These are phyloP conservation scores for Pseudocercospora fijiensis DNA, from an alignment of 2,329 filamentous ascomycete genomes.

Conservation along the genomic window DNA sequence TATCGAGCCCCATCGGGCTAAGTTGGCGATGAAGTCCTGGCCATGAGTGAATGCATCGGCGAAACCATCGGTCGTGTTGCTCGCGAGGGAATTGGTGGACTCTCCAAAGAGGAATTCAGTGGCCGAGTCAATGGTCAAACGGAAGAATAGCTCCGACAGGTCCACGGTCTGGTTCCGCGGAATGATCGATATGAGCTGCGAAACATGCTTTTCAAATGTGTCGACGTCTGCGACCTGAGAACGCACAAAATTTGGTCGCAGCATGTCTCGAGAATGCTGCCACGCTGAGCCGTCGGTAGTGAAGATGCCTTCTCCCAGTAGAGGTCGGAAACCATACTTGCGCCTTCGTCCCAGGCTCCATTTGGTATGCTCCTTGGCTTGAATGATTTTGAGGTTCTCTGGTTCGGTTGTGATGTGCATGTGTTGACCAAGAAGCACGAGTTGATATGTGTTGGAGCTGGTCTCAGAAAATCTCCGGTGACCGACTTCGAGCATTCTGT, in stretches of 20 bases:
- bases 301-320: constrained; percentile 48
- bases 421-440: constrained; percentile 34
- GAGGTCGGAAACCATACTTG: constrained; percentile 39
- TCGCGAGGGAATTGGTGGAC: constrained; percentile 35
- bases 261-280: constrained; percentile 44
- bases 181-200: constrained; percentile 58
- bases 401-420: constrained; percentile 48
- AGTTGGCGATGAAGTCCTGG: constrained; percentile 34
- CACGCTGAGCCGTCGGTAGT: constrained; percentile 46
- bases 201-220: constrained; percentile 61
- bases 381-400: constrained; percentile 50
- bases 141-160: constrained; percentile 63
- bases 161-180: constrained; percentile 57
- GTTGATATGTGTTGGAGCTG: constrained; percentile 43
- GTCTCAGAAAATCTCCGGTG: constrained; percentile 37
- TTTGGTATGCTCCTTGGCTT: constrained; percentile 49
- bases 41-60: constrained; percentile 36
- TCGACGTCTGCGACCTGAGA: constrained; percentile 55
- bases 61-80: constrained; percentile 33
- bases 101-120: constrained; percentile 68
- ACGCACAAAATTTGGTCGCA: constrained; percentile 56
- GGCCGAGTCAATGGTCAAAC: constrained; percentile 64
- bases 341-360: constrained; percentile 43
- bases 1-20: constrained; percentile 28
- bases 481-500: constrained; percentile 41